phyloP scores from a whole-genome alignment of 2,329 filamentous ascomycete genomes.

The Pyrenophora graminea region DNA sequence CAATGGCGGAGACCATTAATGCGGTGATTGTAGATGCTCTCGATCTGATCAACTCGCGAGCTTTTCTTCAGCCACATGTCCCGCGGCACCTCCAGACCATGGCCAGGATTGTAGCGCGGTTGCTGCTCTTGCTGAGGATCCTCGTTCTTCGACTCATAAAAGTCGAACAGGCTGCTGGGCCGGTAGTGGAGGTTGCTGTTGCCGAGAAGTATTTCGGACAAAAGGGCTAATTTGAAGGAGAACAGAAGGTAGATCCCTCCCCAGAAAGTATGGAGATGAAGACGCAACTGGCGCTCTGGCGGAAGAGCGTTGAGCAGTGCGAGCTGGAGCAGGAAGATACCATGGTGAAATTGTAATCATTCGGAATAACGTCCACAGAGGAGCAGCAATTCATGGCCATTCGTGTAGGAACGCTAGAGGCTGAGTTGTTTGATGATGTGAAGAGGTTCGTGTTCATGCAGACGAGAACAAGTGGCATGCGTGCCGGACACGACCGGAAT shows the following conservation, averaged over 20 bases:
- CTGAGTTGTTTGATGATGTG: too few species aligned
- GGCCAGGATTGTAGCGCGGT: conserved; percentile 31
- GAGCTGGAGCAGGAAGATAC: conserved; percentile 12
- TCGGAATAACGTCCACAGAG: too few species aligned
- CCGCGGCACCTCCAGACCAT: conserved; percentile 30
- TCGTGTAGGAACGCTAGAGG: too few species aligned
- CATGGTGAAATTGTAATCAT: conserved; percentile 8
- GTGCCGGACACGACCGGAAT: too few species aligned
- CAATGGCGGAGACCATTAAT: conserved; percentile 29
- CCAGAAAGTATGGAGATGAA: conserved; percentile 37
- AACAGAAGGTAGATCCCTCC: conserved; percentile 36
- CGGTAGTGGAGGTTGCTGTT: conserved; percentile 37
- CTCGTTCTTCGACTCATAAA: conserved; percentile 39
- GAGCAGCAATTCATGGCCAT: too few species aligned
- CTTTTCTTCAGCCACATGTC: conserved; percentile 40
- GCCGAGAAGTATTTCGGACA: conserved; percentile 33
- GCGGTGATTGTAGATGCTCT: conserved; percentile 44
- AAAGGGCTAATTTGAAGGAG: conserved; percentile 44
- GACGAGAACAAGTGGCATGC: too few species aligned
- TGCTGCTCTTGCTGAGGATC: conserved; percentile 34
- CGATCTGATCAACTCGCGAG: conserved; percentile 44
- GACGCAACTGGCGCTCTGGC: conserved; percentile 42
- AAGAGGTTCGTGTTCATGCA: too few species aligned
- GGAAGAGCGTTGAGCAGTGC: conserved; percentile 42
- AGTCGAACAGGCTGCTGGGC: conserved; percentile 35